Percentiles rank a stretch among this genome's conserved stretches.
phyloP scores from a whole-genome alignment of 2,329 filamentous ascomycete genomes.

The Trichoderma koningii region DNA sequence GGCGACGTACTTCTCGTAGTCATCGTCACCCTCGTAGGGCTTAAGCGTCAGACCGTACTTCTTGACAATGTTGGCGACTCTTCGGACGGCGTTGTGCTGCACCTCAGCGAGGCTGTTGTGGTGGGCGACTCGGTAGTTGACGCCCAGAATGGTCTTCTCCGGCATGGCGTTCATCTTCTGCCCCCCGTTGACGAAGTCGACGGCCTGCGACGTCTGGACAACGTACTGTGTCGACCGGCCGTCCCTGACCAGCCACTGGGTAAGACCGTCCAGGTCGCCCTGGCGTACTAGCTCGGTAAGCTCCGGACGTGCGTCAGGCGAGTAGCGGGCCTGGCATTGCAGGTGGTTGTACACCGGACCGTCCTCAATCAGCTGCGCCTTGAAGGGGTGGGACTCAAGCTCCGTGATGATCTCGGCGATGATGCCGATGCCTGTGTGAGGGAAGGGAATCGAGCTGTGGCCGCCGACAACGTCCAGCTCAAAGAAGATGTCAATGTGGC shows the following conservation, averaged over 20 bases:
- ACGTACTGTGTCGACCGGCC: conserved; percentile 46
- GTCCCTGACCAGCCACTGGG: conserved; percentile 33
- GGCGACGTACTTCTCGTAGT: conserved; percentile 33
- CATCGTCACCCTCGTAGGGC: conserved; percentile 52
- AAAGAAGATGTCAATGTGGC: conserved; percentile 60
- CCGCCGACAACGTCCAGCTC: conserved; percentile 60
- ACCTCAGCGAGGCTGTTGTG: conserved; percentile 56
- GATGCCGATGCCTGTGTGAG: conserved; percentile 71
- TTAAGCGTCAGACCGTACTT: conserved; percentile 60
- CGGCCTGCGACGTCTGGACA: conserved; percentile 62
- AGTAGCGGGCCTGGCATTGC: conserved; percentile 59
- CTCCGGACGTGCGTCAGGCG: conserved; percentile 50
- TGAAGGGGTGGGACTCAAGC: conserved; percentile 62
- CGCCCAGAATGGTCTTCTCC: conserved; percentile 56
- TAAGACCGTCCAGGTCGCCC: conserved; percentile 38
- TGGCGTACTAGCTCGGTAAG: conserved; percentile 40
- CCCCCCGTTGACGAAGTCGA: conserved; percentile 63
- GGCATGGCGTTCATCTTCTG: conserved; percentile 70
- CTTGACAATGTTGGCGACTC: conserved; percentile 52
- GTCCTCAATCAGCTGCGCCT: conserved; percentile 47
- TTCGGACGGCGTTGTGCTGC: conserved; percentile 50
- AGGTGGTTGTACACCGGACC: conserved; percentile 60
- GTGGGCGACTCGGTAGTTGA: conserved; percentile 63
- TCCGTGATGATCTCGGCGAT: conserved; percentile 64
- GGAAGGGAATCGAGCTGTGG: conserved; percentile 60